Percentiles rank a stretch among this genome's conserved stretches.
Evolutionary conservation across 257 asterid species (phyloP).

Genomic region (Knoxia roxburghii): DNA sequence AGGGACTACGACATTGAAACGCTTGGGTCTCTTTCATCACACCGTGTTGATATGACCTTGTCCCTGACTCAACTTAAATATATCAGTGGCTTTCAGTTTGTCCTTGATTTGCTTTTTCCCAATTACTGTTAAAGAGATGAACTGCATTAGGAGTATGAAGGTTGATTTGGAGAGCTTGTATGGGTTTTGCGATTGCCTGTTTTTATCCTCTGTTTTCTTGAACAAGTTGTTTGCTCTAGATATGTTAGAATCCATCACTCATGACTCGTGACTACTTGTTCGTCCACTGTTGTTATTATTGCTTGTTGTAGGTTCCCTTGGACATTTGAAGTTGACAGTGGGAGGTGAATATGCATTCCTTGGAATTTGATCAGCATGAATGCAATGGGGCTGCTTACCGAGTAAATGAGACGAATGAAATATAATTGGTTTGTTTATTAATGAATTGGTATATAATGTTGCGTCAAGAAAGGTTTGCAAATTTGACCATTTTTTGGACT

Average conservation of each 20-base stretch:
- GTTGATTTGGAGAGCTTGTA: not conserved
- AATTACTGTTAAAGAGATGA: not conserved
- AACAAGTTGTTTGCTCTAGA: not conserved
- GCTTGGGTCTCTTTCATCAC: not conserved
- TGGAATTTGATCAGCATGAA: not conserved
- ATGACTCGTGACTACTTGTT: too few relatives aligned
- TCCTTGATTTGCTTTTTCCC: not conserved
- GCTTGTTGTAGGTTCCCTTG: constrained; percentile 5
- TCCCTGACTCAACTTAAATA: too few relatives aligned
- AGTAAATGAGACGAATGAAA: not conserved
- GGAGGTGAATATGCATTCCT: not conserved
- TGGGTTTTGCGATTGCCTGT: not conserved
- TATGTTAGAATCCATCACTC: not conserved
- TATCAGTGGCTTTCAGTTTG: not conserved
- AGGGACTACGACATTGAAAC: not conserved
- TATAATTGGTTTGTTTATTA: not conserved
- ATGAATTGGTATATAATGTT: not conserved
- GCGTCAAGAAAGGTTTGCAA: not conserved
- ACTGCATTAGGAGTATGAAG: not conserved
- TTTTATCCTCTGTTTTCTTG: not conserved
- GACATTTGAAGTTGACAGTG: not conserved
- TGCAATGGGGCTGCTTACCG: not conserved
- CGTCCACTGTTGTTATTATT: not conserved
- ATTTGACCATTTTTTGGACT: too few relatives aligned
- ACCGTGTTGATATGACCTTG: too few relatives aligned